Evolutionary conservation across 1,284 basidiomycete species (phyloP), one percentile per base, ranked within the genome.

Genomic region (Sporisorium scitamineum): DNA sequence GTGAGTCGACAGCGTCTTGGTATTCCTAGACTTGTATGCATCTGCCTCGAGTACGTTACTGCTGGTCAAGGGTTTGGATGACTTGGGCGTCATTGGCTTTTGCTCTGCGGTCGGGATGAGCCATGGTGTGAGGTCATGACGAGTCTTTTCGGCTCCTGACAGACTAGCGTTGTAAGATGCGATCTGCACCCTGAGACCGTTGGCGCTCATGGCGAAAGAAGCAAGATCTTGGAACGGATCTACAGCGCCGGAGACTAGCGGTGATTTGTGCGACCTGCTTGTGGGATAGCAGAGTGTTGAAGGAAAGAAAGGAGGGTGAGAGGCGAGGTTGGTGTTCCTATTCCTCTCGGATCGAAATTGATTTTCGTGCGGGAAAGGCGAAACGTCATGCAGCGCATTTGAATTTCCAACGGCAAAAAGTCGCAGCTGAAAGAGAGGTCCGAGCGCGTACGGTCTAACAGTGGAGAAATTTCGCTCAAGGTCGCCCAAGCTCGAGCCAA

Each of bases 111-210:
- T 78, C 6, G 84, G 84, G 20, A 80, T 65, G 20, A 86, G 78
- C 85, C 86, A 86, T 9, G 76, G 76, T 7, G 72, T 70, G 10
- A 86, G 65, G 48, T 85, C 81, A 10, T 79, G 81, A 8, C 72
- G 65, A 87, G 86, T 45, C 8, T 61, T 42, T 6, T 65, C 67
- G 89, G 87, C 76, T 5, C 91, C 91, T 82, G 93, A 92, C 3
- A 94, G 87, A 83, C 93, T 93, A 7, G 92, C 93, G 83, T 94
- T 94, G 87, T 93, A 94, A 7, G 92, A 90, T 14, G 92, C 92
- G 65, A 94, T 90, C 83, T 94, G 93, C 11, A 94, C 90, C 54
- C 93, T 76, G 20, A 85, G 70, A 24, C 70, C 77, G 18, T 51
- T 59, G 27, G 42, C 45, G 56, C 62, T 50, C 66, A 70, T 75